Conservation (phyloP, 441 rosid genomes). For the Brassica balearica region DNA sequence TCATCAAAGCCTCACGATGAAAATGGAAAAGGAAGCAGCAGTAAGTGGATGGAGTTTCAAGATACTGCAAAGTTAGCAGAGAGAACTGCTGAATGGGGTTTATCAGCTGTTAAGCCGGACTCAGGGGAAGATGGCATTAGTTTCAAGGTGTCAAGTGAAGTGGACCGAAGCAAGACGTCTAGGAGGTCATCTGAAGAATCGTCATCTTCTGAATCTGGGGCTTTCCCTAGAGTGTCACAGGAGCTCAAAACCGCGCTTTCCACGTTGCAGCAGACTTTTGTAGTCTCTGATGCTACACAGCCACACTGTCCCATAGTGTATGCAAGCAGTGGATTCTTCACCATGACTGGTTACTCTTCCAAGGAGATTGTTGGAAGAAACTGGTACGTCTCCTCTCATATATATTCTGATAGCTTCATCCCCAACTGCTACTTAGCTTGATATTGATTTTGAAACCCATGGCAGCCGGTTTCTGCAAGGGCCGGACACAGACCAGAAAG, state of each 20-base stretch:
- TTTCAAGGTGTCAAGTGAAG: conserved; percentile 61
- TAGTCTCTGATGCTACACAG: conserved; percentile 89
- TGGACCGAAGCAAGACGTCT: conserved; percentile 53
- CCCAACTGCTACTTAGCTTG: background rate
- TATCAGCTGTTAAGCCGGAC: conserved; percentile 57
- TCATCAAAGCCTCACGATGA: conserved; percentile 30
- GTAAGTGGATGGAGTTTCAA: conserved; percentile 88
- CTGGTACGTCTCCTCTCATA: conserved; percentile 57
- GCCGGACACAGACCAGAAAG: conserved; percentile 74
- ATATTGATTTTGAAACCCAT: conserved; percentile 18
- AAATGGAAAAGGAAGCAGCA: conserved; percentile 37
- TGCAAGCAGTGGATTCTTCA: conserved; percentile 93
- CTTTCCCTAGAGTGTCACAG: conserved; percentile 77
- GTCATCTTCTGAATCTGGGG: conserved; percentile 49
- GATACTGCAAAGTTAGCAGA: conserved; percentile 61
- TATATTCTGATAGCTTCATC: background rate
- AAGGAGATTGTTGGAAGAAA: conserved; percentile 85
- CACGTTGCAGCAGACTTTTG: conserved; percentile 94
- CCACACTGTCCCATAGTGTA: conserved; percentile 87
- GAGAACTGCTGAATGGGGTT: conserved; percentile 92
- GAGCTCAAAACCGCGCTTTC: conserved; percentile 89
- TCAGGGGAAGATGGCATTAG: conserved; percentile 51
- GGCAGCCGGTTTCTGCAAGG: conserved; percentile 97
- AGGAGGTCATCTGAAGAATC: conserved; percentile 76
- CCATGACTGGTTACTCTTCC: conserved; percentile 90